A percentile compares a stretch with the other conserved stretches of the same genome.
Evolutionary conservation across 2,329 filamentous ascomycete genomes (phyloP).

Genomic region (Apiospora malaysiana): DNA sequence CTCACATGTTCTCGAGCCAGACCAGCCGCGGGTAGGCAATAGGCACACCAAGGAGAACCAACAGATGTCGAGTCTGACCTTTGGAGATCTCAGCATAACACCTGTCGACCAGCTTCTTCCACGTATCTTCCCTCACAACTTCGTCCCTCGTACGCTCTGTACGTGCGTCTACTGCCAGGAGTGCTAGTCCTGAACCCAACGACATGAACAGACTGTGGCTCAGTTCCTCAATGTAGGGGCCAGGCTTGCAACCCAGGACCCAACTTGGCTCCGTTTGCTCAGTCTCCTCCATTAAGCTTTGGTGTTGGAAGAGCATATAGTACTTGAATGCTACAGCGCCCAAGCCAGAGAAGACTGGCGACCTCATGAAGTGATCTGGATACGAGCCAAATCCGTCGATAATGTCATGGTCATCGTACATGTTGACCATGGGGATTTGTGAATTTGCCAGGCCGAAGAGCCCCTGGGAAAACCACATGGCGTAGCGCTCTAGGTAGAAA

Average conservation of each 20-base stretch:
- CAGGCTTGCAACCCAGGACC: conserved; percentile 79
- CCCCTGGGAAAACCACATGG: conserved; percentile 95
- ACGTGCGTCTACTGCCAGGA: conserved; percentile 88
- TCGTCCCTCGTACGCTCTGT: conserved; percentile 88
- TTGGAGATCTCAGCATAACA: conserved; percentile 82
- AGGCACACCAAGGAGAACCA: conserved; percentile 85
- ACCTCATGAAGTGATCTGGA: conserved; percentile 87
- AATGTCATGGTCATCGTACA: conserved; percentile 95
- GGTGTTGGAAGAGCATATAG: conserved; percentile 98
- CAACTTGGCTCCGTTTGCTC: conserved; percentile 88
- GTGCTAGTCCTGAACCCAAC: conserved; percentile 77
- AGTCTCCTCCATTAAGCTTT: conserved; percentile 82
- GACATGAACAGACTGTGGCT: conserved; percentile 88
- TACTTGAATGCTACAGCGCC: conserved; percentile 97
- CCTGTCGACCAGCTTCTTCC: conserved; percentile 85
- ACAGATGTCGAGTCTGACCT: conserved; percentile 86
- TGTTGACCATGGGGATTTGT: conserved; percentile 98
- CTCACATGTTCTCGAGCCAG: conserved; percentile 74
- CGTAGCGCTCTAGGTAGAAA: conserved; percentile 89
- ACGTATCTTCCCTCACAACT: conserved; percentile 80
- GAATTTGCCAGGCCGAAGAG: conserved; percentile 90
- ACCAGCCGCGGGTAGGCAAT: conserved; percentile 81
- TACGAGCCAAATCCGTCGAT: conserved; percentile 95
- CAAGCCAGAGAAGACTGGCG: conserved; percentile 86
- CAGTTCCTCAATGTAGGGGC: conserved; percentile 87